These are phyloP conservation scores for Erigeron philadelphicus DNA, from an alignment of 140 eudicot species.

Conservation along the genomic window DNA sequence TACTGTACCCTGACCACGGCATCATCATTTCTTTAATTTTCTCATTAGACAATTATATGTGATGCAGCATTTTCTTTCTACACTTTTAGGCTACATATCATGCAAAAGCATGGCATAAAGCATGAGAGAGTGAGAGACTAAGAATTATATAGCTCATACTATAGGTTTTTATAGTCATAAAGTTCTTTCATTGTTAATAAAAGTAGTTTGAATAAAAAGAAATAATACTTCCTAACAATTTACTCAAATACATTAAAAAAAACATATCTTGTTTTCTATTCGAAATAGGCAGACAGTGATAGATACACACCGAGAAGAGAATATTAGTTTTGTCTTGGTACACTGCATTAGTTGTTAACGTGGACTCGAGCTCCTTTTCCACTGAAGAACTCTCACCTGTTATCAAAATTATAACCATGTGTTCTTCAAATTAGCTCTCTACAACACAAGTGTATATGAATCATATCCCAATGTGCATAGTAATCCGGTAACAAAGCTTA, in stretches of 20 bases:
- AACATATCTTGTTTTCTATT: conserved; percentile 6
- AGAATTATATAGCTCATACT: neutral
- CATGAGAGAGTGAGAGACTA: neutral
- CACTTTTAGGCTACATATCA: neutral
- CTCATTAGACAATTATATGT: conserved; percentile 1
- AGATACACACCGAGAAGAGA: conserved; percentile 71
- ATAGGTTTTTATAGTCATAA: neutral
- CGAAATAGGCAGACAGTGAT: neutral
- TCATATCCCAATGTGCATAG: neutral
- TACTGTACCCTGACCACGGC: conserved; percentile 71
- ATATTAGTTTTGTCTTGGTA: conserved; percentile 96
- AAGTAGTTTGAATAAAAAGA: neutral
- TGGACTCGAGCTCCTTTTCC: conserved; percentile 76
- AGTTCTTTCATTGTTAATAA: neutral
- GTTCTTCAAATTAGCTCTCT: neutral
- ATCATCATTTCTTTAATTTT: conserved; percentile 21
- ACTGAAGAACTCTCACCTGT: conserved; percentile 96
- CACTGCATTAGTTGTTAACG: conserved; percentile 67
- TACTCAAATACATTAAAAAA: neutral
- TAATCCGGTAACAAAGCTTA: neutral
- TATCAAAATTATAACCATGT: conserved; percentile 15
- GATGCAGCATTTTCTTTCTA: neutral
- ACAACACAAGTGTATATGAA: neutral
- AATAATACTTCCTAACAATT: conserved; percentile 6
- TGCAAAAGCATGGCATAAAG: conserved; percentile 1